Conservation (phyloP, 208 protist species). For the Leishmania martiniquensis region DNA sequence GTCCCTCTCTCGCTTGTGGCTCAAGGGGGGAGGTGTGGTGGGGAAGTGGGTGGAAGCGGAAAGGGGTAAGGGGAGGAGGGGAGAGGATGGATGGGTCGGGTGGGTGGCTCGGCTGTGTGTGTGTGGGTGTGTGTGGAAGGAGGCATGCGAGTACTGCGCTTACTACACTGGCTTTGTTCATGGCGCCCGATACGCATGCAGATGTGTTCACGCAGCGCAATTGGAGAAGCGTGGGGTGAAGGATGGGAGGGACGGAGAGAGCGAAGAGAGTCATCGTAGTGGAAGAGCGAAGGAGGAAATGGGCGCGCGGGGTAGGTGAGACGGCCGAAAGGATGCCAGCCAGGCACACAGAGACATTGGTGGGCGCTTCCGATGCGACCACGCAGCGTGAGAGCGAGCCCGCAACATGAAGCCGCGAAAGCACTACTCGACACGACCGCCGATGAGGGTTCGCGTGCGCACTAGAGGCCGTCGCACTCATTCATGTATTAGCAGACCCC, state of each 20-base stretch:
- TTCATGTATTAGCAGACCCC: too few species aligned
- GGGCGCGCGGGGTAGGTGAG: too few species aligned
- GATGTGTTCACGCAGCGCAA: background rate
- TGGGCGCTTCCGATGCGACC: background rate
- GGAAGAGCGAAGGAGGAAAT: too few species aligned
- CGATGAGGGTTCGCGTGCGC: background rate
- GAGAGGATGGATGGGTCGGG: background rate
- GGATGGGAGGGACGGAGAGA: background rate
- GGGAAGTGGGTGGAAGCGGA: too few species aligned
- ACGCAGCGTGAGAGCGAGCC: background rate
- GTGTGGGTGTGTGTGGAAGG: background rate
- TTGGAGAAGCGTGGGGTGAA: too few species aligned
- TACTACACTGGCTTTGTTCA: background rate
- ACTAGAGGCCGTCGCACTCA: background rate
- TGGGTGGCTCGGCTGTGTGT: background rate
- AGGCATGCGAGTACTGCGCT: background rate
- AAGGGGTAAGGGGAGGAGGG: too few species aligned
- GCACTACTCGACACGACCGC: background rate
- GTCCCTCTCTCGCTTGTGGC: too few species aligned
- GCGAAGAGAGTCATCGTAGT: background rate
- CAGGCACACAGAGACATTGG: background rate
- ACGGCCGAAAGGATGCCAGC: too few species aligned
- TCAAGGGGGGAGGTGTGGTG: too few species aligned
- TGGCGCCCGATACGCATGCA: background rate
- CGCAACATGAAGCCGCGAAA: background rate